A percentile compares a stretch with the other conserved stretches of the same genome.
phyloP scores from a whole-genome alignment of 345 rosid species.

The Microthlaspi erraticum region DNA sequence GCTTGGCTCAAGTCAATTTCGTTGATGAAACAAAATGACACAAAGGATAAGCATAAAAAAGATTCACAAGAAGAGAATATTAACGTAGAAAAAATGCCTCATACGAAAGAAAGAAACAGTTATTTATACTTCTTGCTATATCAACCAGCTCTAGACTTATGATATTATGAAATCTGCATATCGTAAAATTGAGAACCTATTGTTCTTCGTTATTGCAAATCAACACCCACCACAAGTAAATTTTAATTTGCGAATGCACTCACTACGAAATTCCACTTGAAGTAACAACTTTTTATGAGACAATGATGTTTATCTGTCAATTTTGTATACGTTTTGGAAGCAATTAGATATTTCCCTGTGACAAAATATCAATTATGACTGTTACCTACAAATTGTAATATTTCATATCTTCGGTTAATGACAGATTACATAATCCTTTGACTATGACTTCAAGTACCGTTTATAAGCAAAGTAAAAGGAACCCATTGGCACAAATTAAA shows the following conservation, averaged over 20 bases:
- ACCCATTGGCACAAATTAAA: conserved; percentile 28
- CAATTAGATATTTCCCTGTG: not conserved
- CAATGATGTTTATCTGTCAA: conserved; percentile 30
- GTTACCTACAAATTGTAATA: conserved; percentile 1
- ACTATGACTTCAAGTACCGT: conserved; percentile 20
- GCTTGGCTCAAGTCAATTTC: not conserved
- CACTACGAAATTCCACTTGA: conserved; percentile 17
- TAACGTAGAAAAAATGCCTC: not conserved
- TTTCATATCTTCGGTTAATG: conserved; percentile 10
- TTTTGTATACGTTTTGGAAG: conserved; percentile 14
- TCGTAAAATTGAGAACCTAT: no score
- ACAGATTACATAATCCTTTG: conserved; percentile 4
- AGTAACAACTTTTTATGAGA: not conserved
- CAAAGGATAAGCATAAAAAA: not conserved
- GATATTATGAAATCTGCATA: not conserved
- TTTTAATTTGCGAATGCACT: not conserved
- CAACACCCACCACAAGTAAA: not conserved
- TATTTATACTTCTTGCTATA: no score
- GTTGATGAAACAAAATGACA: conserved; percentile 4
- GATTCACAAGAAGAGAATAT: not conserved
- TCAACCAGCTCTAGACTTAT: not conserved
- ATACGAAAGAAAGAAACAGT: not conserved
- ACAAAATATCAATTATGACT: conserved; percentile 2
- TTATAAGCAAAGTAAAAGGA: not conserved
- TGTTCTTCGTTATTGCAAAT: no score